Base-by-base conservation (phyloP, 257 asterid genomes). In the Petunia axillaris region DNA sequence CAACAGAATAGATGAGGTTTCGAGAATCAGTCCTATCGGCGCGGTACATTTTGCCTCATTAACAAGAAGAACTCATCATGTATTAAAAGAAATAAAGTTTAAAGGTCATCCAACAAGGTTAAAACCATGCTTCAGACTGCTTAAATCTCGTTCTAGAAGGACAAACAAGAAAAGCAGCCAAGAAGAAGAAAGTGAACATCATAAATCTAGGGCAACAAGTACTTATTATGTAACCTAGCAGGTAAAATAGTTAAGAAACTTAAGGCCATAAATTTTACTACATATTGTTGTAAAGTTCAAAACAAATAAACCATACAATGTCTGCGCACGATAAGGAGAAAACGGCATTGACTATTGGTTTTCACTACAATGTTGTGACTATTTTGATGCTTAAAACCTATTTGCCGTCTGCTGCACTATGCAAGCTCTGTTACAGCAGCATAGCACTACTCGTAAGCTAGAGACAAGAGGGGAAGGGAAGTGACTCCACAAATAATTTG, bases 1-100 rank as follows among this genome's bases (percentile, higher is more conserved):
- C 78, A 86, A 82, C 83, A 85, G 55, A 55, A 80, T 76, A 73
- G 63, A 73, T 38, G 63, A 50, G 11, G 13, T 11, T 73, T 73
- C 35, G 78, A 73, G 60, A 73, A 73, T 13, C 46, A 52, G 46
- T 73, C 43, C 46, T 10, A 50, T 36, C 16, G 9, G 14, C 52
- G 46, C 11, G 37, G 46, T 16, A 73, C 13, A 52, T 50, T 73
- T 50, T 11, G 63, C 63, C 58, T 9, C 57, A 11, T 40, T 54
- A 79, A 39, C 55, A 16, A 73, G 62, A 50, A 50, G 57, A 73
- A 50, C 1, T 48, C 44, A 10, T 48, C 25, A 46, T 48, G 25
- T 48, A 48, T 57, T 35, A 71, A 50, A 71, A 48, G 3, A 35
- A 6, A n/a, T 50, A 50, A 35, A 50, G 13, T 36, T 11, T 73